A percentile compares a stretch with the other conserved stretches of the same genome.
phyloP scores from a whole-genome alignment of 352 stramenopile species.

The Phytophthora pisi region DNA sequence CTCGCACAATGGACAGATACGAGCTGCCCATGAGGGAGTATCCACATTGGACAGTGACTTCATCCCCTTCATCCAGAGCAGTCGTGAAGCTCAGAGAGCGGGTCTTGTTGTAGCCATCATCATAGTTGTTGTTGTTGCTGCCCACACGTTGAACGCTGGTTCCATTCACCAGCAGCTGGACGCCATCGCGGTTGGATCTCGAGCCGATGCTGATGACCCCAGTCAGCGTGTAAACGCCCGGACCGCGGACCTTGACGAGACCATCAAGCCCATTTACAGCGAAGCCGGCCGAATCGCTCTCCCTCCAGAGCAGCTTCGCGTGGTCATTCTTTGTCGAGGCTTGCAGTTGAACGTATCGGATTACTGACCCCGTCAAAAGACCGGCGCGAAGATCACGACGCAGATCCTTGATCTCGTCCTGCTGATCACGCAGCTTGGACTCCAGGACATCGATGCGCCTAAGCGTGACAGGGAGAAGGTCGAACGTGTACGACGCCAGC shows the following conservation, averaged over 20 bases:
- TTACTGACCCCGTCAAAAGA: too few relatives aligned
- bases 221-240: background rate
- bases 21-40: background rate
- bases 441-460: constrained; percentile 15
- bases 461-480: constrained; percentile 4
- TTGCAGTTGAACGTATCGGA: too few relatives aligned
- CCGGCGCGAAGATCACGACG: background rate
- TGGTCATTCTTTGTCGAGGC: background rate
- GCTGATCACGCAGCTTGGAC: constrained; percentile 10
- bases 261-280: background rate
- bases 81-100: background rate
- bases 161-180: background rate
- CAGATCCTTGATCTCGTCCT: background rate
- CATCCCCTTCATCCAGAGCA: background rate
- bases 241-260: background rate
- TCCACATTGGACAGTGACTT: background rate
- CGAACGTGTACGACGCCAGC: constrained; percentile 4
- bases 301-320: background rate
- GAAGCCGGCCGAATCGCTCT: background rate
- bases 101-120: background rate
- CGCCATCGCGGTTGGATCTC: background rate
- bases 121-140: background rate
- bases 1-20: background rate
- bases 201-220: background rate
- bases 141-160: background rate